A percentile compares a stretch with the other conserved stretches of the same genome.
phyloP scores from a whole-genome alignment of 1,284 basidiomycete genomes.

The Sporisorium graminicola region DNA sequence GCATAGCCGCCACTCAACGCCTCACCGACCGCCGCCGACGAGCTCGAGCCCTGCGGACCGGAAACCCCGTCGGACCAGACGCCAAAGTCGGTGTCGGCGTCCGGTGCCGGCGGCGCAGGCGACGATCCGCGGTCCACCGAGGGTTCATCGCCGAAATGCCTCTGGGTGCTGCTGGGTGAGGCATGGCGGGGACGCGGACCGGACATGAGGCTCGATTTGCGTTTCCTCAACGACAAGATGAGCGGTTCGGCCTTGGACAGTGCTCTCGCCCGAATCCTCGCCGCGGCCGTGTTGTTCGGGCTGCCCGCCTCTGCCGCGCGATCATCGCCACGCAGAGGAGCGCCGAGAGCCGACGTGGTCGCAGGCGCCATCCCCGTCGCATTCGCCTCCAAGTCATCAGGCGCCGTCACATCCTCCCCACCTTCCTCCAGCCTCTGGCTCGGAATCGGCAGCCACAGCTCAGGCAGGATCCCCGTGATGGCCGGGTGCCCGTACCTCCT shows the following conservation, averaged over 20 bases:
- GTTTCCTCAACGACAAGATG: conserved; percentile 47
- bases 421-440: conserved; percentile 25
- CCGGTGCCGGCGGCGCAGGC: not conserved
- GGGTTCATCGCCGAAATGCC: not conserved
- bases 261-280: conserved; percentile 19
- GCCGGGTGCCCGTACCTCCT: conserved; percentile 66
- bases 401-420: conserved; percentile 24
- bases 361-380: conserved; percentile 22
- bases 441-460: conserved; percentile 63
- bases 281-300: conserved; percentile 4
- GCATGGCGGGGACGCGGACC: conserved; percentile 5
- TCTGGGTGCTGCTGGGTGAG: not conserved
- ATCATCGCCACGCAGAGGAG: not conserved
- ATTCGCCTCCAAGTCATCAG: conserved; percentile 32
- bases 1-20: conserved; percentile 35
- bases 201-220: conserved; percentile 39
- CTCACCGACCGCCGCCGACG: conserved; percentile 37
- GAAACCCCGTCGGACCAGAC: conserved; percentile 41
- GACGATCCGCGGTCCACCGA: conserved; percentile 4
- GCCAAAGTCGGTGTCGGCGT: conserved; percentile 14
- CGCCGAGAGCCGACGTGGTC: conserved; percentile 29
- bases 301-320: not conserved
- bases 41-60: conserved; percentile 31
- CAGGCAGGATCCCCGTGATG: conserved; percentile 61
- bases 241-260: conserved; percentile 47